phyloP scores from a whole-genome alignment of 768 basidiomycete genomes.

The Termitomyces sp. region DNA sequence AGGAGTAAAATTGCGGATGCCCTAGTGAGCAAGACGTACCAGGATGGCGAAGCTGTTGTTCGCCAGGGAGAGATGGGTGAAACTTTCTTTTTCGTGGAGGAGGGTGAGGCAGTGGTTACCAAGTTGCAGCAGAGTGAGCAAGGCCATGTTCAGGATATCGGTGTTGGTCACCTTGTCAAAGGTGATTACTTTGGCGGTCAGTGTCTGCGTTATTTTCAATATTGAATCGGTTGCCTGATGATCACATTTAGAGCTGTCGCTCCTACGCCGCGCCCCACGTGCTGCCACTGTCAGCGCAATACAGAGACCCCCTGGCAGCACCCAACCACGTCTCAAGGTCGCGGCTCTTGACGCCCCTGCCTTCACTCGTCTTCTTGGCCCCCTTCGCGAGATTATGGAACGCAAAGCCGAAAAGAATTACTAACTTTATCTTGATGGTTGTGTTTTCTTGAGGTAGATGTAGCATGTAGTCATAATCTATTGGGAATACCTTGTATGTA shows the following conservation, averaged over 20 bases:
- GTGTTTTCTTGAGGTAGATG: constrained; percentile 23
- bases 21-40: constrained; percentile 77
- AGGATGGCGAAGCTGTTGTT: constrained; percentile 86
- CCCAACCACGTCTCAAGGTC: constrained; percentile 76
- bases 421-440: constrained; percentile 17
- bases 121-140: constrained; percentile 65
- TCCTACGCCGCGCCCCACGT: constrained; percentile 85
- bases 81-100: constrained; percentile 97
- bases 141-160: constrained; percentile 59
- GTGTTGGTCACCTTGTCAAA: constrained; percentile 75
- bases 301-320: constrained; percentile 39
- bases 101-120: constrained; percentile 85
- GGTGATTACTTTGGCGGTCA: constrained; percentile 99
- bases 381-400: constrained; percentile 91
- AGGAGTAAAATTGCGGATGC: constrained; percentile 98
- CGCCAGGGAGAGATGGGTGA: constrained; percentile 93
- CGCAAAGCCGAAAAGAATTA: constrained; percentile 81
- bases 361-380: constrained; percentile 92
- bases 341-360: constrained; percentile 91
- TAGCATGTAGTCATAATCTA: constrained; percentile 6
- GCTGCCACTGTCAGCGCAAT: constrained; percentile 95
- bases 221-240: not conserved
- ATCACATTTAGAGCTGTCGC: constrained; percentile 70
- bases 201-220: constrained; percentile 22
- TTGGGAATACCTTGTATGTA: constrained; percentile 18